These are phyloP conservation scores for Ailanthus altissimus DNA, from an alignment of 345 rosid genomes.

Conservation along the genomic window DNA sequence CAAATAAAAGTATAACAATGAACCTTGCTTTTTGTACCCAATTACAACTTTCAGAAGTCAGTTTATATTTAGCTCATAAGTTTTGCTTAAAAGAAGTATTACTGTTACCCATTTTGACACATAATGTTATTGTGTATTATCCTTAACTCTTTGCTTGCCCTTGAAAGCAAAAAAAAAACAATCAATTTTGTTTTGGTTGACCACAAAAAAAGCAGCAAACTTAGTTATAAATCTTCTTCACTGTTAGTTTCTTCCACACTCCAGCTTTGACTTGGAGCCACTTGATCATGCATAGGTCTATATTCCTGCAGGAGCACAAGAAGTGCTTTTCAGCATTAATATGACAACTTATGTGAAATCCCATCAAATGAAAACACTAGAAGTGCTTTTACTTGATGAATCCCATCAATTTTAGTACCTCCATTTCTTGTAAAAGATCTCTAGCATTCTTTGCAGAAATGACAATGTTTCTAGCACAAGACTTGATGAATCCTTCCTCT, in stretches of 20 bases:
- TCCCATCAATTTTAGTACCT: conserved; percentile 41
- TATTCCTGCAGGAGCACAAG: conserved; percentile 42
- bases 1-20: neutral
- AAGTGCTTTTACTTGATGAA: too few species aligned
- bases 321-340: neutral
- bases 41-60: neutral
- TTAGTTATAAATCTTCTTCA: conserved; percentile 16
- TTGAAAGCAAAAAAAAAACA: neutral
- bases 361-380: too few species aligned
- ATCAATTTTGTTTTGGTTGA: neutral
- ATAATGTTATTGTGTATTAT: neutral
- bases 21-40: neutral
- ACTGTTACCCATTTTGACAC: neutral
- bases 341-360: neutral
- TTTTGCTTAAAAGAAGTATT: neutral
- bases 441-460: conserved; percentile 43
- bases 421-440: conserved; percentile 43
- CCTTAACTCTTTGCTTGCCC: neutral
- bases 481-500: conserved; percentile 55
- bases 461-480: conserved; percentile 44
- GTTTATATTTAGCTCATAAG: neutral
- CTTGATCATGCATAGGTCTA: conserved; percentile 43
- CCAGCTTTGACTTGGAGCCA: conserved; percentile 38
- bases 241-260: conserved; percentile 2
- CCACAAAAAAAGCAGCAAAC: neutral